Percentiles rank a stretch among this genome's conserved stretches.
These are phyloP conservation scores for Penicillium occitanis DNA, from an alignment of 2,329 filamentous ascomycete species.

Conservation along the genomic window DNA sequence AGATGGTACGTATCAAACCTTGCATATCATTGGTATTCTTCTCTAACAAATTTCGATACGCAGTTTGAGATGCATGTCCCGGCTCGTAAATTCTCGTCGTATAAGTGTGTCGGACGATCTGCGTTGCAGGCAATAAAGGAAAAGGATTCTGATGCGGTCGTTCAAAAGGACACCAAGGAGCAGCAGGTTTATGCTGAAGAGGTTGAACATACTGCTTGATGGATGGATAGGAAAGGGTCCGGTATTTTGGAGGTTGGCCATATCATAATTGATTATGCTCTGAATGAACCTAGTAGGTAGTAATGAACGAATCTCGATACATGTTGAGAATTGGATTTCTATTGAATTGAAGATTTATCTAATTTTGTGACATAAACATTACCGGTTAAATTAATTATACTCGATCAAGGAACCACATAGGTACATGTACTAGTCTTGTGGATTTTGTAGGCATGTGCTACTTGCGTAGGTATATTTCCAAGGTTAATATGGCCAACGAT, in stretches of 20 bases:
- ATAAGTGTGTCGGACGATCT: background rate
- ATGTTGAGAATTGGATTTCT: background rate
- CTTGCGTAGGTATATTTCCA: too few relatives aligned
- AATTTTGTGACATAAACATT: too few relatives aligned
- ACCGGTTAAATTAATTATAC: too few relatives aligned
- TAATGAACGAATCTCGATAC: background rate
- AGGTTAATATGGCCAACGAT: background rate
- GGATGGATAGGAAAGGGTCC: too few relatives aligned
- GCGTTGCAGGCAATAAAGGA: background rate
- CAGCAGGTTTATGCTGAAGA: background rate
- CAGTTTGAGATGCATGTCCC: background rate
- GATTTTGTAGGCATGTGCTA: too few relatives aligned
- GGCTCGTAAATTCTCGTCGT: slow-evolving; percentile 1
- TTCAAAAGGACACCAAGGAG: background rate
- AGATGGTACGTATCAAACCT: slow-evolving; percentile 47
- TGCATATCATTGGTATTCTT: background rate
- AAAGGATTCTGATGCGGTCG: background rate
- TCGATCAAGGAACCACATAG: background rate
- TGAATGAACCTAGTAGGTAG: background rate
- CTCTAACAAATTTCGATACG: background rate
- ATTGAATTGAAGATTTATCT: background rate
- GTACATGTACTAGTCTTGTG: background rate
- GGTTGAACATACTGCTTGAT: background rate
- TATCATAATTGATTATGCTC: background rate
- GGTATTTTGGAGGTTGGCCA: too few relatives aligned